Percentiles rank a stretch among this genome's conserved stretches.
Conservation (phyloP, 352 stramenopile genomes). For the Hyaloperonospora brassicae region DNA sequence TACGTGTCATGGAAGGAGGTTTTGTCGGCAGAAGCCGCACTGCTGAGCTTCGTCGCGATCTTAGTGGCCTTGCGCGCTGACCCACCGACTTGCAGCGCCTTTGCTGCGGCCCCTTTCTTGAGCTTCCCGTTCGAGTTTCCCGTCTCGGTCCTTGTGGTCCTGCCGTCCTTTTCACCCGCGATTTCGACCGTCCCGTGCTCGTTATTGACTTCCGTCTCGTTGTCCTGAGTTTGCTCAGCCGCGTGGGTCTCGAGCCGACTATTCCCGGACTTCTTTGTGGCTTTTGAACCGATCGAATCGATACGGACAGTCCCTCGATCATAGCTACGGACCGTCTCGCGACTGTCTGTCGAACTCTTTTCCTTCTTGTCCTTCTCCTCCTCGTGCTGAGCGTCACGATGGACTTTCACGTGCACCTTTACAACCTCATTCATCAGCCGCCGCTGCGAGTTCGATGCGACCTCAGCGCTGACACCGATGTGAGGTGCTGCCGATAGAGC, state of each 20-base stretch:
- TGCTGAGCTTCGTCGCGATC: conserved; percentile 51
- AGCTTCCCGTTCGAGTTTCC: conserved; percentile 1
- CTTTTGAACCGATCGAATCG: conserved; percentile 14
- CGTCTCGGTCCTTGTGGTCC: conserved; percentile 1
- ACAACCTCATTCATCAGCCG: conserved; percentile 22
- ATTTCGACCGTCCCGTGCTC: conserved; percentile 44
- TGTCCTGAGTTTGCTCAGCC: conserved; percentile 17
- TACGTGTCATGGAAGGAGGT: conserved; percentile 36
- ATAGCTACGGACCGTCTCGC: conserved; percentile 29
- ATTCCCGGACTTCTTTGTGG: conserved; percentile 9
- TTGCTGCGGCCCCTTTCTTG: conserved; percentile 5
- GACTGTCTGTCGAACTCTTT: conserved; percentile 7
- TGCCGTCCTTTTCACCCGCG: conserved; percentile 13
- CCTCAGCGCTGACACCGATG: conserved; percentile 16
- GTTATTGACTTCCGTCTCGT: conserved; percentile 41
- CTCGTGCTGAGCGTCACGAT: conserved; percentile 19
- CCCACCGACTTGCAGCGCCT: conserved; percentile 24
- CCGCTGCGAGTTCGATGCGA: conserved; percentile 6
- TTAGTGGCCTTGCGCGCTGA: conserved; percentile 34
- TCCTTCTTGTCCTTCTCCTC: conserved; percentile 8
- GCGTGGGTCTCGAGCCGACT: conserved; percentile 9
- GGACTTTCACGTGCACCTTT: conserved; percentile 24
- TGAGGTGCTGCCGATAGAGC: conserved; percentile 15
- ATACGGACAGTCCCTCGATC: conserved; percentile 32
- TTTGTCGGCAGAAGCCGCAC: conserved; percentile 17